These are phyloP conservation scores for Lindgomyces ingoldianus DNA, from an alignment of 495 filamentous ascomycete genomes.

Conservation along the genomic window DNA sequence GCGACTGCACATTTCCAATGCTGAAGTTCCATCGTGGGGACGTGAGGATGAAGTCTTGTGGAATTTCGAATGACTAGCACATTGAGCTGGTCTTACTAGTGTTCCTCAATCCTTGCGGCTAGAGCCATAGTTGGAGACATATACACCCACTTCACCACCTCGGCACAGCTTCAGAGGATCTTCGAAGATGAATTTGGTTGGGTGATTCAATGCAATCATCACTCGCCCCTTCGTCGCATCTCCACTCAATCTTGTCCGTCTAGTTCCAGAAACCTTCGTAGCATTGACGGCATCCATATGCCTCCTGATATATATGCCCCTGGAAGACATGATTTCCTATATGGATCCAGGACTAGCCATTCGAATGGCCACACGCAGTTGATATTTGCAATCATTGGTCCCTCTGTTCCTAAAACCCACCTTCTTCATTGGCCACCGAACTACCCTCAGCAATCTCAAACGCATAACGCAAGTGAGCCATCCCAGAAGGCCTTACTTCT, in stretches of 20 bases:
- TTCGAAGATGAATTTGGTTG: not conserved
- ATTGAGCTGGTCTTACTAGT: constrained; percentile 9
- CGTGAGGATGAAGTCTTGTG: constrained; percentile 10
- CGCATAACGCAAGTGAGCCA: constrained; percentile 19
- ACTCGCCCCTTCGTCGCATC: not conserved
- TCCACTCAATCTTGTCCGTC: constrained; percentile 17
- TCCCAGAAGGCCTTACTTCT: constrained; percentile 13
- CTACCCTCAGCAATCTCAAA: constrained; percentile 27
- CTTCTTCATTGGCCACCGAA: constrained; percentile 24
- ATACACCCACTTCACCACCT: constrained; percentile 27
- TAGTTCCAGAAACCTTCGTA: not conserved
- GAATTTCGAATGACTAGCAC: constrained; percentile 21
- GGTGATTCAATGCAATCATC: not conserved
- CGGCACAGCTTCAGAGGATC: constrained; percentile 20
- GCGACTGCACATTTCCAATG: constrained; percentile 12
- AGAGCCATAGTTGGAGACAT: constrained; percentile 25
- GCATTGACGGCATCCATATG: constrained; percentile 10
- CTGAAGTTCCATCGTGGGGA: constrained; percentile 29
- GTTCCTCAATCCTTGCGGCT: constrained; percentile 25
- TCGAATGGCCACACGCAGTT: constrained; percentile 33
- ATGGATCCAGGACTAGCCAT: constrained; percentile 13
- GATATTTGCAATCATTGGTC: constrained; percentile 21
- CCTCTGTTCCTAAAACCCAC: constrained; percentile 23
- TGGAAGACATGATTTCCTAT: constrained; percentile 19
- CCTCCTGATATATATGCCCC: constrained; percentile 4